Evolutionary conservation across 257 asterid species (phyloP), one percentile per base, ranked within the genome.

Genomic region (Solanum pinnatisectum): DNA sequence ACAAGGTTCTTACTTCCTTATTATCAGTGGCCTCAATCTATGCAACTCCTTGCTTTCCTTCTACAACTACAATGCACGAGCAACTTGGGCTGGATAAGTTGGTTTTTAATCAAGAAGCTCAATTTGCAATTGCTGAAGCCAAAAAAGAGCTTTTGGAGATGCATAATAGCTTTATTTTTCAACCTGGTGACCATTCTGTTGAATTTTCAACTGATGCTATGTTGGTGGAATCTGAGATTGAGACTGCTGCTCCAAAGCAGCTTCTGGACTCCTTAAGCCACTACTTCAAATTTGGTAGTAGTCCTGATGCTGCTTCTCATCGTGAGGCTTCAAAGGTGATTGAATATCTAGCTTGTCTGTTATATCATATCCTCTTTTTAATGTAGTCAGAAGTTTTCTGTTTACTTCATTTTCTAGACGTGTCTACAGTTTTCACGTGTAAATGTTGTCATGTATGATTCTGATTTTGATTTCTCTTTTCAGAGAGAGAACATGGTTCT

Each of bases 401-500:
- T 72, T 22, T 81, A 23, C 72, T 81, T 81, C 68, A 27, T 18
- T 72, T 84, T 84, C 37, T 87, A 86, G 83, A 20, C 68, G 20
- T 87, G 35, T 46, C 65, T 56, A 65, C 10, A 7, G 4, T 78
- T 85, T 78, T 73, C 35, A 40, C 42, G 86, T 42, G 32, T 73
- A 70, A 84, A 67, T 85, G 59, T 22, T 92, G 87, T 88, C 88
- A 88, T 70, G 36, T 68, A 87, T 89, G 87, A 70, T 44, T 87
- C 35, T 87, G 32, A 84, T 87, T 77, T 27, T 86, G 78, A 35
- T 79, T 37, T 87, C 20, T 67, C 49, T 23, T 93, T 91, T 84
- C 98, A 97, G 99, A 91, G 85, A 81, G 94, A 93, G 91, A 96
- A 94, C 91, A 91, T 92, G 82, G 91, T 93, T 86, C 92, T 96